Base-by-base conservation (phyloP, 2,329 filamentous ascomycete species). In the Leptographium radiaticola region DNA sequence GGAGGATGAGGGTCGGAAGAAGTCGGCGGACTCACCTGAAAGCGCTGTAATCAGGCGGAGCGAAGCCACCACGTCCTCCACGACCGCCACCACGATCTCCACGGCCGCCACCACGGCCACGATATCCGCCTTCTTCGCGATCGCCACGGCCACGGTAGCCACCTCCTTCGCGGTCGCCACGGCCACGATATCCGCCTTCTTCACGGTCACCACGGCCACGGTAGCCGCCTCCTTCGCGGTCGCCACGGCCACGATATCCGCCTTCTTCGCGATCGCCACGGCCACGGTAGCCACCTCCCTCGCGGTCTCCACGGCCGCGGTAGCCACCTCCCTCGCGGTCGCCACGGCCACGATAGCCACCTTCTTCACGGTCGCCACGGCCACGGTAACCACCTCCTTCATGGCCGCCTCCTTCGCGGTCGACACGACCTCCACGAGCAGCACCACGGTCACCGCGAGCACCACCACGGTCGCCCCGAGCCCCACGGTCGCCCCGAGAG, bases 1-100 rank as follows among this genome's bases (percentile, higher is more conserved):
- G 5, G 25, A 36, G 12, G 34, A 42, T n/a, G 12, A 6, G 15
- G 16, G 13, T 8, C 34, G 7, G 20, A 39, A 15, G 7, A 49
- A 20, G 13, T n/a, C 13, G 2, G n/a, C 11, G 31, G 36, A 62
- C 65, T 58, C 56, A 70, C 68, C 42, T 59, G 55, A 65, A 70
- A 2, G 67, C 60, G 3, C 44, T 42, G 34, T 39, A 49, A 50
- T 55, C 60, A 30, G 2, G 55, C 49, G 46, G 65, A 61, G 44
- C 61, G 6, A 52, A 55, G 43, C 64, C 64, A 25, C 62, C 61
- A 38, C 60, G 58, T 11, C 55, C 56, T 10, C 58, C 58, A 40
- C 59, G 36, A 12, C n/a, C n/a, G 16, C 48, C 48, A 16, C 46
- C 46, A 13, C 46, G 15, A 43, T 10, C 46, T 2, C 31, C 46